Percentiles rank a stretch among this genome's conserved stretches.
Conservation (phyloP, 768 basidiomycete species). For the Cyclocybe aegerita region DNA sequence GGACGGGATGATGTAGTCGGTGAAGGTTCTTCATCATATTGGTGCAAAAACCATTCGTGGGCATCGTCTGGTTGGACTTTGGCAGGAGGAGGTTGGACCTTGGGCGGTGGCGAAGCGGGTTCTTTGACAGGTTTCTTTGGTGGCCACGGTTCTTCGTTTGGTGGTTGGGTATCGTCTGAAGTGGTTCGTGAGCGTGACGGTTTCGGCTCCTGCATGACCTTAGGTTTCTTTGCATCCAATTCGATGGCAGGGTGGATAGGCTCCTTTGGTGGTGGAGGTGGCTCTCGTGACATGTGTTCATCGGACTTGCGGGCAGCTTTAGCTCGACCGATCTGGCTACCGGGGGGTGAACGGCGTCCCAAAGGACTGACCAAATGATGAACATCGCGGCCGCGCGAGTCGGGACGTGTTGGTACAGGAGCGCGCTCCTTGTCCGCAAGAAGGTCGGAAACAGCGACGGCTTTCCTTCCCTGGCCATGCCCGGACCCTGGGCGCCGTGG, state of each 20-base stretch:
- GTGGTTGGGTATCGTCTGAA: slow-evolving; percentile 4
- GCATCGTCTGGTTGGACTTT: slow-evolving; percentile 46
- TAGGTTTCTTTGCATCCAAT: slow-evolving; percentile 16
- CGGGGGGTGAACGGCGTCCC: slow-evolving; percentile 46
- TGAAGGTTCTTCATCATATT: slow-evolving; percentile 41
- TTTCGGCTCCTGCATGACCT: slow-evolving; percentile 18
- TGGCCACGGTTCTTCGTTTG: slow-evolving; percentile 13
- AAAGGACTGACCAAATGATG: slow-evolving; percentile 29
- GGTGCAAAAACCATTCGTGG: slow-evolving; percentile 62
- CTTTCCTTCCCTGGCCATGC: slow-evolving; percentile 21
- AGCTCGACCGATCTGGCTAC: slow-evolving; percentile 45
- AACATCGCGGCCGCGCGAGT: slow-evolving; percentile 16
- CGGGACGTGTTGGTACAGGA: slow-evolving; percentile 2
- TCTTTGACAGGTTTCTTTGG: slow-evolving; percentile 15
- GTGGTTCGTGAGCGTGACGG: slow-evolving; percentile 5
- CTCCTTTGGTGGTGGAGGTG: slow-evolving; percentile 11
- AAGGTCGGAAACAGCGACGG: slow-evolving; percentile 27
- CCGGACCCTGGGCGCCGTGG: slow-evolving; percentile 27
- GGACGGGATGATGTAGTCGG: slow-evolving; percentile 26
- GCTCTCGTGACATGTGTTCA: slow-evolving; percentile 24
- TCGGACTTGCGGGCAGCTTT: slow-evolving; percentile 47
- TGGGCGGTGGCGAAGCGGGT: slow-evolving; percentile 8
- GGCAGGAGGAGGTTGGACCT: slow-evolving; percentile 1
- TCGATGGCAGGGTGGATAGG: slow-evolving; percentile 8
- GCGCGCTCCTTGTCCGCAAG: slow-evolving; percentile 22